Evolutionary conservation across 2,329 filamentous ascomycete genomes (phyloP), one percentile per base, ranked within the genome.

Genomic region (Arthroderma sp.): DNA sequence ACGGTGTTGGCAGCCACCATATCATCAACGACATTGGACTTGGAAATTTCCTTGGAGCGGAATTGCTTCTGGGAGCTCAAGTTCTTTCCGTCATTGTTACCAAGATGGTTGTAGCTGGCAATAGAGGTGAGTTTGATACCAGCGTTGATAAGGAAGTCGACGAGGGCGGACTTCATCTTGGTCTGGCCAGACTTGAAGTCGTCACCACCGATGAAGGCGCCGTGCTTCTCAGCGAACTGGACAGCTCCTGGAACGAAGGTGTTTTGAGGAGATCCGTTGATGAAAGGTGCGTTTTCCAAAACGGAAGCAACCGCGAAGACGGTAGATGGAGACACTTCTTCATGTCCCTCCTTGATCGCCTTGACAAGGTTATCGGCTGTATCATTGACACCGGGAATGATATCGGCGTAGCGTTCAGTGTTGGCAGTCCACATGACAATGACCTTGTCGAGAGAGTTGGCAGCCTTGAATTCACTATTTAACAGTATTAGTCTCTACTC

Each of bases 101-200:
- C 91, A 45, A 98, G 81, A 66, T 98, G 91, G 73, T 98, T 98
- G 80, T 98, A 98, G 69, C 85, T 93, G 53, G 91, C 86, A 69
- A 98, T 96, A 36, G 88, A 94, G 48, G 89, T 96, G 61, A 98
- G 80, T 73, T 94, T 95, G 77, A 98, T 96, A 63, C 91, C 91
- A 40, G 91, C 91, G 64, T 81, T 95, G 80, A 98, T 94, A 64
- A 98, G 70, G 72, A 98, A 98, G 69, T 98, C 91, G 38, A 96
- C 91, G 29, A 98, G 79, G 15, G 91, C 91, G 49, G 91, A 96
- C 73, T 98, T 98, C 91, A 98, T 98, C 80, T 98, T 98, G 64
- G 91, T 98, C 75, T 98, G 91, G 51, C 91, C 91, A 51, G 91
- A 96, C 74, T 98, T 98, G 82, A 98, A 98, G 71, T 98, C 91